phyloP scores from a whole-genome alignment of 2,329 filamentous ascomycete genomes.

The Pseudopithomyces maydicus region DNA sequence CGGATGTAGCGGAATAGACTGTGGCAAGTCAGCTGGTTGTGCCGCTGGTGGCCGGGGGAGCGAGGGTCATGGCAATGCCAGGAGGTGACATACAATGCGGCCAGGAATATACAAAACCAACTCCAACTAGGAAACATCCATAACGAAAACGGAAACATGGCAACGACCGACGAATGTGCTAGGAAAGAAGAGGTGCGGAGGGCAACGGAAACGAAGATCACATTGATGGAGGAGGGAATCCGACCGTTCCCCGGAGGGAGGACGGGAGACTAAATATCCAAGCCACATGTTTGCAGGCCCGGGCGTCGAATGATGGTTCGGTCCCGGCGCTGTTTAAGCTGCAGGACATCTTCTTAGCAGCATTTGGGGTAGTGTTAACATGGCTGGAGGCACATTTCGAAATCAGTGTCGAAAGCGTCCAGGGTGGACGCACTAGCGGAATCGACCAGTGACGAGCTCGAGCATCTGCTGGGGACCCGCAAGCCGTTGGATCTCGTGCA shows the following conservation, averaged over 20 bases:
- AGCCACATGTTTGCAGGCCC: constrained; percentile 46
- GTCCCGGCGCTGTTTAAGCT: constrained; percentile 47
- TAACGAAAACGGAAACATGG: constrained; percentile 46
- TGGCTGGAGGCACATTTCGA: constrained; percentile 43
- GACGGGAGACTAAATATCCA: constrained; percentile 47
- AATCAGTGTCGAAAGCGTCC: constrained; percentile 42
- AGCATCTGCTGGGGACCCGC: constrained; percentile 45
- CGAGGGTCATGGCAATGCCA: not conserved
- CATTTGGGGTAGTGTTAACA: constrained; percentile 48
- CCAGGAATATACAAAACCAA: constrained; percentile 45
- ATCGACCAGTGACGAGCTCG: constrained; percentile 31
- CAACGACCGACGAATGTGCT: constrained; percentile 45
- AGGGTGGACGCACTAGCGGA: constrained; percentile 36
- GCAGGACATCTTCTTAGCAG: constrained; percentile 47
- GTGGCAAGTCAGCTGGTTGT: constrained; percentile 29
- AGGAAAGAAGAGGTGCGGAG: constrained; percentile 41
- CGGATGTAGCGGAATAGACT: constrained; percentile 89
- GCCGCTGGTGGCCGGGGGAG: not conserved
- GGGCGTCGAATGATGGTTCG: constrained; percentile 46
- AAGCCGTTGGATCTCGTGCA: constrained; percentile 46
- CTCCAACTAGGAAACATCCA: constrained; percentile 45
- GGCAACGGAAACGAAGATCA: constrained; percentile 45
- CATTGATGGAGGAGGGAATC: constrained; percentile 46
- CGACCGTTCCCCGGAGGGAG: constrained; percentile 45
- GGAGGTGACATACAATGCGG: constrained; percentile 39